phyloP scores from a whole-genome alignment of 495 filamentous ascomycete genomes.

The Astrocystis sublimbata region DNA sequence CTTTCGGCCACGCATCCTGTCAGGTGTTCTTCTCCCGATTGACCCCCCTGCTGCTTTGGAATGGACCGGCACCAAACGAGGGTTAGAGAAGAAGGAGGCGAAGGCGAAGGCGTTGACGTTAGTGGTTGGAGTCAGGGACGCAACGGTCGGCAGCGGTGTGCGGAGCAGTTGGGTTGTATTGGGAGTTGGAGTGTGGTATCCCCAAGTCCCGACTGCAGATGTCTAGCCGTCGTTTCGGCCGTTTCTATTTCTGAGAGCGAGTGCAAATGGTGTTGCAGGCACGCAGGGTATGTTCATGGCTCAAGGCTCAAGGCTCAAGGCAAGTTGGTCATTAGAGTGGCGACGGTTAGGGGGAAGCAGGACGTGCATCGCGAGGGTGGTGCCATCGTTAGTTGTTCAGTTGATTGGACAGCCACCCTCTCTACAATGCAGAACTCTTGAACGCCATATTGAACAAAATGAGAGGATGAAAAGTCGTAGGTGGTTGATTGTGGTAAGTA shows the following conservation, averaged over 20 bases:
- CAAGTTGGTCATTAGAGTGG: too few relatives aligned
- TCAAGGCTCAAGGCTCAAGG: constrained; percentile 14
- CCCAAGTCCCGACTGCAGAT: too few relatives aligned
- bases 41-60: too few relatives aligned
- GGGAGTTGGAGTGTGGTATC: constrained; percentile 15
- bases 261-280: too few relatives aligned
- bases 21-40: too few relatives aligned
- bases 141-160: constrained; percentile 22
- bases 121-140: constrained; percentile 20
- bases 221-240: too few relatives aligned
- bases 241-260: too few relatives aligned
- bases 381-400: constrained; percentile 44
- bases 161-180: constrained; percentile 9
- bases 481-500: too few relatives aligned
- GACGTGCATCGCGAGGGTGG: constrained; percentile 46
- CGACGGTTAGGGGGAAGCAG: constrained; percentile 14
- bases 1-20: constrained; percentile 38
- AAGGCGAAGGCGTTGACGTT: constrained; percentile 1
- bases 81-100: too few relatives aligned
- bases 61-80: too few relatives aligned
- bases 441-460: constrained; percentile 37
- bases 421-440: constrained; percentile 50
- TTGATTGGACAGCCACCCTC: constrained; percentile 50
- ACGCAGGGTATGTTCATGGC: too few relatives aligned
- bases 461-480: too few relatives aligned